Evolutionary conservation across 148 eudicot species (phyloP).

Genomic region (Rhododendron kiyosumense): DNA sequence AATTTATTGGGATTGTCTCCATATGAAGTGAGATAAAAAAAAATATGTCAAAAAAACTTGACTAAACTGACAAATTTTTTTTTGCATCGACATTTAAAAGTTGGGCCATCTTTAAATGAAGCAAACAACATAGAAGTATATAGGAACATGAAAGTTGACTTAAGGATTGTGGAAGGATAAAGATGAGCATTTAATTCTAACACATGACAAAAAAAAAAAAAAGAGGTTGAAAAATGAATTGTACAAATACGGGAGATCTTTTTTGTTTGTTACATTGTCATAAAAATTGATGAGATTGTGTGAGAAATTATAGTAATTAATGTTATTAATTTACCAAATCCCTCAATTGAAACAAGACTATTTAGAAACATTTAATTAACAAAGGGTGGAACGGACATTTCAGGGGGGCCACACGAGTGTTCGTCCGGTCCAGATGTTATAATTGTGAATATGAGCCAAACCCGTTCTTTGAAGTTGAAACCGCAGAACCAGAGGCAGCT

Average conservation of each 20-base stretch:
- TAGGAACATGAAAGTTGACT: too few relatives aligned
- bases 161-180: not conserved
- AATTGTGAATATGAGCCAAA: not conserved
- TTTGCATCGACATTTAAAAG: too few relatives aligned
- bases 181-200: too few relatives aligned
- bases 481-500: constrained; percentile 21
- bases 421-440: not conserved
- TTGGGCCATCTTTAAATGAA: not conserved
- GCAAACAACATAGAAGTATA: too few relatives aligned
- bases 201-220: too few relatives aligned
- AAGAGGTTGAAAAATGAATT: too few relatives aligned
- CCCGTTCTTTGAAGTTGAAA: constrained; percentile 18
- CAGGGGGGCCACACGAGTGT: not conserved
- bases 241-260: too few relatives aligned
- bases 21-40: not conserved
- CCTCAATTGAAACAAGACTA: not conserved
- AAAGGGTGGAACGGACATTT: not conserved
- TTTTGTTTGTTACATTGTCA: not conserved
- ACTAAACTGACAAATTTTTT: too few relatives aligned
- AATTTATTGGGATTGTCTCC: not conserved
- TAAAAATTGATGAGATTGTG: not conserved
- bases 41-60: not conserved
- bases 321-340: not conserved
- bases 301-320: not conserved
- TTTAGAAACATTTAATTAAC: not conserved